Base-by-base conservation (phyloP, 2,329 filamentous ascomycete genomes). In the Sporothrix mexicana region DNA sequence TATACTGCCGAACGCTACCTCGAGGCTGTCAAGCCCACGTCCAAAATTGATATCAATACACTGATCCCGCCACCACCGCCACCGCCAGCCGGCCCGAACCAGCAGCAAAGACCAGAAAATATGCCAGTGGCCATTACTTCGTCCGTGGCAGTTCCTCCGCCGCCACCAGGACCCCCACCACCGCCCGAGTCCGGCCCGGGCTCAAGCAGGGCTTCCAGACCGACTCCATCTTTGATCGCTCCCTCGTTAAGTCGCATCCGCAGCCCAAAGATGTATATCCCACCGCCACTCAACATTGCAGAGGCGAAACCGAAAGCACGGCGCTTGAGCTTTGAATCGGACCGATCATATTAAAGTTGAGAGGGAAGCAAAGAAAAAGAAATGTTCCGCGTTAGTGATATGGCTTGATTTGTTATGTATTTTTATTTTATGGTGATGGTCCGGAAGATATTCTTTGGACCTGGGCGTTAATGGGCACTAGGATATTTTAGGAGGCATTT, bases 201-300 rank as follows among this genome's bases (percentile, higher is more conserved):
- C n/a, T 10, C 41, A 7, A 45, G 8, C 53, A 13, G 8, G 17
- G 23, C 23, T 15, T 36, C 49, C 1, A 71, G 25, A 12, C 13
- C 36, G 41, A 53, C 66, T 2, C 81, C 83, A 0, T 79, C 79
- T 0, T 76, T 86, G 8, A 68, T 76, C 0, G 77, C 84, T 1
- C 82, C 84, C 0, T 82, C 83, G 0, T 74, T 84, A 0, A 79
- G 79, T 1, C 82, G 81, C 30, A 77, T 85, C 0, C 77, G 80
- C 0, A 77, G 83, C 12, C 82, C 85, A 0, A 85, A 82, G 76
- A 82, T 82, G 75, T 83, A 84, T 76, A 73, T 77, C 0, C 83
- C 84, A 0, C 83, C 83, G 0, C 75, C 76, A 15, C 79, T 85
- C 17, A 77, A 75, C 3, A 73, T 82, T 1, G 51, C 25, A 1